phyloP scores from a whole-genome alignment of 1,139 yeast species.

The Yamadazyma taylorii region DNA sequence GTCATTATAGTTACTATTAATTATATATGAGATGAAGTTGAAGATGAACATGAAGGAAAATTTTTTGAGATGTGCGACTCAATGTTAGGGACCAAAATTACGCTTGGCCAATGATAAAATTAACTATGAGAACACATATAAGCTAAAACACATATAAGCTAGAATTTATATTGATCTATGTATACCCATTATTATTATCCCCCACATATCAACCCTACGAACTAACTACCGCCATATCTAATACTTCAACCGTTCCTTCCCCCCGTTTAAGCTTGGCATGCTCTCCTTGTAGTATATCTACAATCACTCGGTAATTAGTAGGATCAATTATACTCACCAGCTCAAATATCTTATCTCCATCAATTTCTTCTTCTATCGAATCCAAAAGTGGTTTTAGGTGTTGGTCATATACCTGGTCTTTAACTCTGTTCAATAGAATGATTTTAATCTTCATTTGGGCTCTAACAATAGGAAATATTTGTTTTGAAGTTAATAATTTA shows the following conservation, averaged over 20 bases:
- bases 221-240: slow-evolving; percentile 83
- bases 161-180: no score
- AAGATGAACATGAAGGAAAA: slow-evolving; percentile 3
- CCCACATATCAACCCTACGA: not conserved
- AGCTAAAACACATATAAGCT: no score
- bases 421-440: slow-evolving; percentile 50
- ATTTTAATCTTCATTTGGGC: slow-evolving; percentile 89
- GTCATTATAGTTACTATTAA: slow-evolving; percentile 21
- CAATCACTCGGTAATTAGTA: slow-evolving; percentile 71
- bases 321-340: slow-evolving; percentile 83
- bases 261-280: slow-evolving; percentile 48
- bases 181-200: no score
- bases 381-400: slow-evolving; percentile 52
- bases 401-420: slow-evolving; percentile 45
- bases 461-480: slow-evolving; percentile 87
- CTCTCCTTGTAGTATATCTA: slow-evolving; percentile 59
- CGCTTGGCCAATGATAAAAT: not conserved
- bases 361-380: slow-evolving; percentile 53
- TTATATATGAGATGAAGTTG: slow-evolving; percentile 3
- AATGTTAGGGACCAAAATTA: not conserved
- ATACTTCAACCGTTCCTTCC: slow-evolving; percentile 74
- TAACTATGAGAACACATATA: not conserved
- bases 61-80: slow-evolving; percentile 4
- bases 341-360: slow-evolving; percentile 50
- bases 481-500: slow-evolving; percentile 69